Base-by-base conservation (phyloP, 2,329 filamentous ascomycete species). In the Trichoderma afroharzianum region DNA sequence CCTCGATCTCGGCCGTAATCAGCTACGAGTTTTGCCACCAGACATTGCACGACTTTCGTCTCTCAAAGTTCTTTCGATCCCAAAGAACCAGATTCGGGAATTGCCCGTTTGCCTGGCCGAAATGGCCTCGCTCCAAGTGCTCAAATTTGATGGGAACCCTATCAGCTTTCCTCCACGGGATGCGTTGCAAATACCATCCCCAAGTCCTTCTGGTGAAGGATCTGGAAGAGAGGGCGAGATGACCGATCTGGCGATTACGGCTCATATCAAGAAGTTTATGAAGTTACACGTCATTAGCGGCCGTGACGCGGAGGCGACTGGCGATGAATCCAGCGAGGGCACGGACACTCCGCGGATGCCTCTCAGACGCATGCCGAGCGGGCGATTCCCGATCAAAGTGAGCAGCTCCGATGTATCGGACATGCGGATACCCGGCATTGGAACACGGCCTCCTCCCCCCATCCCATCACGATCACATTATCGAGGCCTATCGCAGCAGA, bases 141-240 rank as follows among this genome's bases (percentile, higher is more conserved):
- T 98, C 71, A 97, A 97, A 80, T 89, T 98, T 43, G 92, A 95
- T 71, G 94, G 94, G 59, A 98, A 98, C 76, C 93, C 93, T 9
- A 88, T 98, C 72, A 88, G 87, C 72, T 95, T 95, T 76, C 94
- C 94, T 4, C 91, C 93, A 18, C 89, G 87, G 76, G 90, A 92
- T 74, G 85, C 92, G 15, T 80, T 94, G 30, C 89, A 91, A 75
- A 83, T 88, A 12, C 86, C 87, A 76, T 84, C 85, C 21, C 82
- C 82, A 53, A 89, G 84, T 63, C 87, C 87, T 21, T 85, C 88
- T 2, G 88, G 88, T 74, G 87, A 89, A 47, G 84, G 84, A 2
- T 81, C 83, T 15, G 75, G 85, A 57, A 77, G 80, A 69, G 91
- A 93, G 75, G 88, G 85, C 71, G 91, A 93, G 76, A 86, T 90